Conservation (phyloP, 1,284 basidiomycete species). For the Trametes versicolor region DNA sequence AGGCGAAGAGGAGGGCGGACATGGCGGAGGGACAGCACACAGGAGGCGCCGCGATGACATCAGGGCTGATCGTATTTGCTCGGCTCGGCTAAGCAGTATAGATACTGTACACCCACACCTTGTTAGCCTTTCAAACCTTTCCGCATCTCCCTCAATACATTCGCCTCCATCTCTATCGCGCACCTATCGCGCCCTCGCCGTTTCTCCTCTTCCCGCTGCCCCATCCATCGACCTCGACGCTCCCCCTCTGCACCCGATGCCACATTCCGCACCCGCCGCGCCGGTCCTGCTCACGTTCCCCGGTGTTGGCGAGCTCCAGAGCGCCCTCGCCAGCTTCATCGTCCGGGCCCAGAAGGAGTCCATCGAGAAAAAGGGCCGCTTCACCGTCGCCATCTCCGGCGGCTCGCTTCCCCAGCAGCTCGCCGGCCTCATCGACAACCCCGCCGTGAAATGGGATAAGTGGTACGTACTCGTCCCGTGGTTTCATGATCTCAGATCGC, state of each 20-base stretch:
- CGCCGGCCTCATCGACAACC: conserved; percentile 74
- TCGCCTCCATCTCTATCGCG: conserved; percentile 2
- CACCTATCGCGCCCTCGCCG: conserved; percentile 10
- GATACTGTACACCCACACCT: not conserved
- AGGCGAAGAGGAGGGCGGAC: conserved; percentile 74
- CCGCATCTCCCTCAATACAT: not conserved
- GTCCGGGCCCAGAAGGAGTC: conserved; percentile 91
- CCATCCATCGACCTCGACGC: not conserved
- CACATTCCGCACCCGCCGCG: conserved; percentile 55
- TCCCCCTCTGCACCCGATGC: conserved; percentile 14
- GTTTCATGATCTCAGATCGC: too few species aligned
- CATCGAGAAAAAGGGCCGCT: conserved; percentile 87
- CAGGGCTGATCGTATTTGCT: conserved; percentile 10
- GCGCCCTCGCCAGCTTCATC: conserved; percentile 84
- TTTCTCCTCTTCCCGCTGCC: not conserved
- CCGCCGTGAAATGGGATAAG: conserved; percentile 92
- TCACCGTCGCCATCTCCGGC: conserved; percentile 94
- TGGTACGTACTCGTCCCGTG: conserved; percentile 67
- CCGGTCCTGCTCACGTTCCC: conserved; percentile 85
- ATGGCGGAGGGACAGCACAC: conserved; percentile 36
- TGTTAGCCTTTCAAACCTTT: not conserved
- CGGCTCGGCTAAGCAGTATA: conserved; percentile 11
- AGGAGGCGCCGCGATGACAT: conserved; percentile 15
- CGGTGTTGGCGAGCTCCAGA: conserved; percentile 61
- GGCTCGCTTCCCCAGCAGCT: conserved; percentile 93